Conservation (phyloP, 768 basidiomycete species). For the Tulasnella sp. region DNA sequence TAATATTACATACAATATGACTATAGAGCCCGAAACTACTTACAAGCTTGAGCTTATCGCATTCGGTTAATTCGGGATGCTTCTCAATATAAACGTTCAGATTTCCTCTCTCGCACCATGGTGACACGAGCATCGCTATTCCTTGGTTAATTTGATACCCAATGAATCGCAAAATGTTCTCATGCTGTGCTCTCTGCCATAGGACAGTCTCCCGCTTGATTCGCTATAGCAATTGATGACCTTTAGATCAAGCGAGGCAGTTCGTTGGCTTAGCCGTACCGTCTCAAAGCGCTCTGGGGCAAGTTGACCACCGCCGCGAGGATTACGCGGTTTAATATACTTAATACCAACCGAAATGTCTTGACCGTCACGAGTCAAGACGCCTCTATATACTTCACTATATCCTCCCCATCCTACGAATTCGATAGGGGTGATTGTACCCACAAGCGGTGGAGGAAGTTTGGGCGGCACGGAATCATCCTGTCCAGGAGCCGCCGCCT, state of each 20-base stretch:
- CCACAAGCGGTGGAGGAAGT: background rate
- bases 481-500: background rate
- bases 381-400: background rate
- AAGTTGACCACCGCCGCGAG: background rate
- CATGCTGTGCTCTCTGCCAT: background rate
- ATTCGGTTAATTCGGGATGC: background rate
- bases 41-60: background rate
- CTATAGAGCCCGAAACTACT: background rate
- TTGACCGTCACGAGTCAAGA: background rate
- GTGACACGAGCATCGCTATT: background rate
- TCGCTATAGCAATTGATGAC: background rate
- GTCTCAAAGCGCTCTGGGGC: background rate
- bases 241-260: background rate
- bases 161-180: background rate
- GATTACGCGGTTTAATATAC: background rate
- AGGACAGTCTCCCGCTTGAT: background rate
- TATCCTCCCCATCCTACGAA: too few relatives aligned
- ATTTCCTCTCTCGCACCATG: constrained; percentile 15
- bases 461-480: too few relatives aligned
- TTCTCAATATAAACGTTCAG: background rate
- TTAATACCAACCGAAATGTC: background rate
- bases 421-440: background rate
- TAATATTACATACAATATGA: background rate
- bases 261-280: background rate
- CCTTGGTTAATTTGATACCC: background rate